phyloP scores from a whole-genome alignment of 192 early-diverging fungal genomes.

The Entophlyctis helioformis region DNA sequence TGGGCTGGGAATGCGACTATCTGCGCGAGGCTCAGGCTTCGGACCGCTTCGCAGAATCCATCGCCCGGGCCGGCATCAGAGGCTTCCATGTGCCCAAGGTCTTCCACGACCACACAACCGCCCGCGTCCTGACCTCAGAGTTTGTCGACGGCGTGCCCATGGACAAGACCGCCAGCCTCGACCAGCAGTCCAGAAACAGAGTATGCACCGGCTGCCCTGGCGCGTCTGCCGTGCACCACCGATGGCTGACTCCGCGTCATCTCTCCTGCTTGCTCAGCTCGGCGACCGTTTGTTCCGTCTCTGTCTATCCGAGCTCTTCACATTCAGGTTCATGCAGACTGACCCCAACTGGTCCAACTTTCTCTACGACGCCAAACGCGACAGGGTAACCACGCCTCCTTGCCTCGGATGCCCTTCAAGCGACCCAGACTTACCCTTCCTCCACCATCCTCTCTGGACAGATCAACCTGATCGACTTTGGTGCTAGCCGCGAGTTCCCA shows the following conservation, averaged over 20 bases:
- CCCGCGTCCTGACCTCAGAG: constrained; percentile 68
- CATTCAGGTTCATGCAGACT: constrained; percentile 95
- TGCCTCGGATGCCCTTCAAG: too few relatives aligned
- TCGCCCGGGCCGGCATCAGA: constrained; percentile 36
- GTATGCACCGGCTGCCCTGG: constrained; percentile 9
- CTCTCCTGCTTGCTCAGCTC: too few relatives aligned
- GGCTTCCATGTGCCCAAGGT: constrained; percentile 57
- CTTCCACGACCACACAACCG: constrained; percentile 52
- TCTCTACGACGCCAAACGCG: constrained; percentile 58
- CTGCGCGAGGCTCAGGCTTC: constrained; percentile 70
- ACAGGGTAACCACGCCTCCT: constrained; percentile 20
- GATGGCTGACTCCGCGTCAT: background rate
- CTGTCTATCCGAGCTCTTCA: constrained; percentile 81
- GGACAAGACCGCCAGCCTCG: constrained; percentile 38
- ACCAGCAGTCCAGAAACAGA: constrained; percentile 44
- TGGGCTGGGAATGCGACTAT: constrained; percentile 93
- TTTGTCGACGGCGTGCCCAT: constrained; percentile 64
- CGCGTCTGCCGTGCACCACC: background rate
- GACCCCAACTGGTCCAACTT: constrained; percentile 99
- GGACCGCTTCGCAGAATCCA: constrained; percentile 47
- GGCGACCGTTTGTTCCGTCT: constrained; percentile 65
- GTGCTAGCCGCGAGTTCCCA: constrained; percentile 73
- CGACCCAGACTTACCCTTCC: background rate
- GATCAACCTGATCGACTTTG: constrained; percentile 90
- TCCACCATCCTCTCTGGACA: constrained; percentile 1